Percentiles rank a stretch among this genome's conserved stretches.
These are phyloP conservation scores for Pistacia integerrima DNA, from an alignment of 345 rosid species.

Conservation along the genomic window DNA sequence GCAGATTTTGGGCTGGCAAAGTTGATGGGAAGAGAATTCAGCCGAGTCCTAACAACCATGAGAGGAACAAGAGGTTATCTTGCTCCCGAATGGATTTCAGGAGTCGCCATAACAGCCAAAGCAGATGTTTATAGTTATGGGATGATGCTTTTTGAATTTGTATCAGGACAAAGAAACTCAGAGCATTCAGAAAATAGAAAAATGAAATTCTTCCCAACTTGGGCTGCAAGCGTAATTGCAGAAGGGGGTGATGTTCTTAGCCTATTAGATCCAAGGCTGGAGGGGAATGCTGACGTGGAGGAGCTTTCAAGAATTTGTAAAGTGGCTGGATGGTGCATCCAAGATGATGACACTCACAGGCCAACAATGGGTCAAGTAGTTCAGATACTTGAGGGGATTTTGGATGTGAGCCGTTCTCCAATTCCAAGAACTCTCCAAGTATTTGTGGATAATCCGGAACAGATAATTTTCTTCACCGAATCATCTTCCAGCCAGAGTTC, in stretches of 20 bases:
- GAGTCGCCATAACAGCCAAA: conserved; percentile 49
- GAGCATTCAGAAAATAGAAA: conserved; percentile 31
- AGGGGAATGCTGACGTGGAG: conserved; percentile 28
- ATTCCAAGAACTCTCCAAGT: neutral
- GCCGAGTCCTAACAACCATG: conserved; percentile 50
- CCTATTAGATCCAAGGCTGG: conserved; percentile 36
- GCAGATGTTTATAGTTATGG: conserved; percentile 56
- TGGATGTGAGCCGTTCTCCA: neutral
- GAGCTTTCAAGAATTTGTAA: conserved; percentile 34
- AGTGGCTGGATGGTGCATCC: conserved; percentile 9
- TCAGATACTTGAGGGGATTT: neutral
- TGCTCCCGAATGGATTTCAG: conserved; percentile 40
- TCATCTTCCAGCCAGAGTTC: conserved; percentile 45
- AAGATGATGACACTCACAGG: neutral
- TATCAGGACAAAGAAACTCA: conserved; percentile 45
- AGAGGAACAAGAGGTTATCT: conserved; percentile 45
- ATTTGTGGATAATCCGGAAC: neutral
- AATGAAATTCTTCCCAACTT: conserved; percentile 39
- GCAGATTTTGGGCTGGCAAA: conserved; percentile 54
- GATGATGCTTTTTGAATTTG: conserved; percentile 51
- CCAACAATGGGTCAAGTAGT: conserved; percentile 14
- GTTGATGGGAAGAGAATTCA: conserved; percentile 50
- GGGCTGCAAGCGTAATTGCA: conserved; percentile 29
- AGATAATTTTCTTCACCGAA: conserved; percentile 29
- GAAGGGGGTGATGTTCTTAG: conserved; percentile 33